Evolutionary conservation across 2,329 filamentous ascomycete genomes (phyloP).

Genomic region (Colletotrichum sp.): DNA sequence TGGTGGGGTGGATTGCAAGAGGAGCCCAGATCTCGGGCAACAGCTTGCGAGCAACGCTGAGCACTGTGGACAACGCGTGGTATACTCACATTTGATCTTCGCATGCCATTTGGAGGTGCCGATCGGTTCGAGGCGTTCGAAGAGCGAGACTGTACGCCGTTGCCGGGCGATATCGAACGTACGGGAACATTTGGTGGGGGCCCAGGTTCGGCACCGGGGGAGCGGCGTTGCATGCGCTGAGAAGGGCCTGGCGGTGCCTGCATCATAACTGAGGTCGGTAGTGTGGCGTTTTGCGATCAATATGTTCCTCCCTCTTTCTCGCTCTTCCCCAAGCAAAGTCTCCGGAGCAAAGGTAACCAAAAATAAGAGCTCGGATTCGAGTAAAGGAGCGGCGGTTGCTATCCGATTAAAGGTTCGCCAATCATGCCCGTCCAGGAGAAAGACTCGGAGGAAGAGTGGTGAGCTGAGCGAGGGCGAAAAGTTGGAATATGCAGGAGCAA

Average conservation of each 20-base stretch:
- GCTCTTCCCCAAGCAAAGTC: not conserved
- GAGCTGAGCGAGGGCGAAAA: not conserved
- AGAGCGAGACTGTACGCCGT: constrained; percentile 63
- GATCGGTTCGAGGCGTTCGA: constrained; percentile 72
- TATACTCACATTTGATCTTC: constrained; percentile 63
- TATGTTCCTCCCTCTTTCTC: not conserved
- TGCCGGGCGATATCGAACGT: constrained; percentile 65
- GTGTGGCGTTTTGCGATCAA: not conserved
- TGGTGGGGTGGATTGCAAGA: not conserved
- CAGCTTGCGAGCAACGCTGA: not conserved
- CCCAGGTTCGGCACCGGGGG: constrained; percentile 66
- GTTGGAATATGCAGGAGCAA: not conserved
- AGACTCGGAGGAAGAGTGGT: not conserved
- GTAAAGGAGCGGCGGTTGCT: not conserved
- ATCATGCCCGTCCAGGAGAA: not conserved
- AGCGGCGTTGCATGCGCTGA: constrained; percentile 65
- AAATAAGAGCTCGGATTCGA: not conserved
- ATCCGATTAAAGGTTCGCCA: not conserved
- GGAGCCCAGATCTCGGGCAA: not conserved
- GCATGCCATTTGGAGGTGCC: constrained; percentile 44
- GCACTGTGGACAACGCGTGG: not conserved
- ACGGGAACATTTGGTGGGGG: constrained; percentile 60
- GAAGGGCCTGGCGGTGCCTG: constrained; percentile 55
- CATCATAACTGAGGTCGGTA: constrained; percentile 40
- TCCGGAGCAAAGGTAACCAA: not conserved